A percentile compares a stretch with the other conserved stretches of the same genome.
These are phyloP conservation scores for Zizania palustris DNA, from an alignment of 202 grass and related monocot species.

Conservation along the genomic window DNA sequence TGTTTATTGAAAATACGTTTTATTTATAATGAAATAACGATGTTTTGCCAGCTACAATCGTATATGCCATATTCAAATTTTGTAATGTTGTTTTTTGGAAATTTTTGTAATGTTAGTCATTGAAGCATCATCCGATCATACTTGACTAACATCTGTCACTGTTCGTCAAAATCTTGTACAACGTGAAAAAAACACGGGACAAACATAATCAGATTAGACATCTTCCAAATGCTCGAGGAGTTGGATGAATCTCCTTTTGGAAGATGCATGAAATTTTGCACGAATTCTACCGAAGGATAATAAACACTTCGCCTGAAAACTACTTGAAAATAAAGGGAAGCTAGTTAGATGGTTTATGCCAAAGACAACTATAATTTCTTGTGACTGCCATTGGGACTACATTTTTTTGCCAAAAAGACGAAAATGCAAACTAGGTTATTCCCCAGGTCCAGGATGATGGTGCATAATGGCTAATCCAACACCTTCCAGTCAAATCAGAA, in stretches of 20 bases:
- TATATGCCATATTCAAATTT: neutral
- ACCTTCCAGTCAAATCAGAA: conserved; percentile 12
- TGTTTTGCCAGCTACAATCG: neutral
- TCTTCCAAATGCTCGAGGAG: too few relatives aligned
- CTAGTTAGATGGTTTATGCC: neutral
- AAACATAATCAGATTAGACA: too few relatives aligned
- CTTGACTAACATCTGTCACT: too few relatives aligned
- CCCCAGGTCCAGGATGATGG: neutral
- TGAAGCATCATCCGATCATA: too few relatives aligned
- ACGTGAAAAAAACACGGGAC: too few relatives aligned
- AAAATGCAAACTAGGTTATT: conserved; percentile 3
- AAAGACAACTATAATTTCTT: conserved; percentile 30
- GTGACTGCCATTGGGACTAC: conserved; percentile 8
- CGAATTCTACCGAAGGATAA: too few relatives aligned
- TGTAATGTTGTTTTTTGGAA: neutral
- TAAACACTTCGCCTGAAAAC: neutral
- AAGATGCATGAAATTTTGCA: too few relatives aligned
- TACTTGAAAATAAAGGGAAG: too few relatives aligned
- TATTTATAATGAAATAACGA: neutral
- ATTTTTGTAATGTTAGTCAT: too few relatives aligned
- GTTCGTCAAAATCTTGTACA: too few relatives aligned
- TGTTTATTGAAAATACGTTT: neutral
- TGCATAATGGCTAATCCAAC: conserved; percentile 35
- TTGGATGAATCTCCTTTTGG: too few relatives aligned
- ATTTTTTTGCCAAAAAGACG: conserved; percentile 27